Evolutionary conservation across 2,329 filamentous ascomycete species (phyloP), one percentile per base, ranked within the genome.

Genomic region (Shiraia bambusicola): DNA sequence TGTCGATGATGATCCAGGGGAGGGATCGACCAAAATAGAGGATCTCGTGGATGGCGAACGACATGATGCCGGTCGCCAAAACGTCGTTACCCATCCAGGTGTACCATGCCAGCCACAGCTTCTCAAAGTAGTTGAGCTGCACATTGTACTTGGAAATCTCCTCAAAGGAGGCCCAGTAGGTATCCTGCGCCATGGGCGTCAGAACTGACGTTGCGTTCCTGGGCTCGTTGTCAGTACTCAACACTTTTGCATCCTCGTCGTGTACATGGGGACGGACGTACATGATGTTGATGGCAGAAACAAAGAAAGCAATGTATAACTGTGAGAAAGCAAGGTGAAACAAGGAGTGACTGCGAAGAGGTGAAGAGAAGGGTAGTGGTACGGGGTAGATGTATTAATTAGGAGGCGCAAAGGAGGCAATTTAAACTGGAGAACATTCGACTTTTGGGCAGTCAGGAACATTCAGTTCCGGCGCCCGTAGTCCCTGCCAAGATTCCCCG

Each of bases 11-110:
- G 58, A 97, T 88, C 83, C 88, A 98, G 1, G 93, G 93, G 45
- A 97, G 67, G 45, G 79, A 87, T 56, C 93, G 84, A 59, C 93
- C 93, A 65, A 97, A 98, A 77, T 98, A 98, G 62, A 98, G 81
- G 28, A 83, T 40, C 72, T 98, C 93, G 76, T 98, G 93, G 82
- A 97, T 88, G 56, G 86, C 73, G 70, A 98, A 98, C 61, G 90
- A 95, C 87, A 97, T 86, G 75, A 98, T 93, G 47, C 93, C 93
- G 3, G 93, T 98, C 45, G 93, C 93, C 49, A 98, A 83, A 40
- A 87, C 85, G 73, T 98, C 93, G 70, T 98, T 98, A 70, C 95
- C 88, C 86, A 97, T 95, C 80, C 84, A 98, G 12, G 92, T 81
- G 70, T 98, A 98, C 92, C 90, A 97, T 28, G 90, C 84, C 35